Evolutionary conservation across 352 stramenopile species (phyloP), one percentile per base, ranked within the genome.

Genomic region (Stephanocyclus meneghinianus): DNA sequence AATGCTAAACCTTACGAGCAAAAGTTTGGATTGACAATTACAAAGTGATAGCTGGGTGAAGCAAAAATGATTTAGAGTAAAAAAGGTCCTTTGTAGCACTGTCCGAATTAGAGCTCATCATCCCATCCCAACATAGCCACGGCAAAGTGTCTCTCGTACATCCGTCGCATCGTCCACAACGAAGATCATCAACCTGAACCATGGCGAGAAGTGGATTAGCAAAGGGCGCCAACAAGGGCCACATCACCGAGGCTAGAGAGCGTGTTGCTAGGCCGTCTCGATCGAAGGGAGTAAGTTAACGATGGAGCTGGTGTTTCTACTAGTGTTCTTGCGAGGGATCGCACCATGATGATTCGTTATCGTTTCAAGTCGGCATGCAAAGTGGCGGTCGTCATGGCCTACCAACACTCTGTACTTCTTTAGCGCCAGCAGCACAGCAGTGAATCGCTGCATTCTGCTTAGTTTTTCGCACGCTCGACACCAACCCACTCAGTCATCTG

Each of bases 141-240:
- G 35, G 35, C 35, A 40, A 40, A 4, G 3, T 40, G 35, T 40
- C 7, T 40, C 26, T 7, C 26, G 2, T 62, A 2, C 53, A 42
- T 2, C 5, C 53, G 18, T 62, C 53, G 42, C 35, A 21, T 10
- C 45, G 13, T 6, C 45, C 45, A 53, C 45, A 53, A 53, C 45
- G n/a, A 16, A 16, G n/a, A 21, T 6, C 11, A 21, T 21, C 8
- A 16, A 11, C 18, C 53, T 8, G 18, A 16, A 62, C 21, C 67
- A 93, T 93, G 87, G 82, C 85, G 78, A 76, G 76, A 78, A 87
- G 48, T 55, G 89, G 89, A 90, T 71, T 88, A 71, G 87, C 89
- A 79, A 84, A 92, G 71, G 89, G 89, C 77, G 76, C 75, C 61
- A 86, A 90, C 64, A 85, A 74, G 68, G 89, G 89, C 68, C 85